Conservation (phyloP, 1,284 basidiomycete genomes). For the Malassezia brasiliensis region DNA sequence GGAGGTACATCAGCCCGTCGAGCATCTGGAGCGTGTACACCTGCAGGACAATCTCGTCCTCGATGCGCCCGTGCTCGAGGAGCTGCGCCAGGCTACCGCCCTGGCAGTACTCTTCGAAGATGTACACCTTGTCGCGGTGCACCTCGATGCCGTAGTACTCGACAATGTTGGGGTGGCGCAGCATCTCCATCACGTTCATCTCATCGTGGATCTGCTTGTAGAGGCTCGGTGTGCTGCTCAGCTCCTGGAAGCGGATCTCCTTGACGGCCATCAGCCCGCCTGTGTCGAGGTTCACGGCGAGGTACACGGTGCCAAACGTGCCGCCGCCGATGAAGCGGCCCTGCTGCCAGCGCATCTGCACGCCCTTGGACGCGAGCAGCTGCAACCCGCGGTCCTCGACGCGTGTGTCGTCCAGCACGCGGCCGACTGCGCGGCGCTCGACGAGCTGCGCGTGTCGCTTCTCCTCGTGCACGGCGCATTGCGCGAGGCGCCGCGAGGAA, state of each 20-base stretch:
- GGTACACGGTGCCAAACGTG: slow-evolving; percentile 78
- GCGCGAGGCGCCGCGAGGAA: slow-evolving; percentile 36
- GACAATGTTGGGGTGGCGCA: slow-evolving; percentile 94
- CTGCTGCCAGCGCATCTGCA: slow-evolving; percentile 97
- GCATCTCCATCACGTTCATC: slow-evolving; percentile 95
- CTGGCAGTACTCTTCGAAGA: slow-evolving; percentile 97
- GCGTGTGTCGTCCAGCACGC: slow-evolving; percentile 45
- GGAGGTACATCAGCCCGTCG: slow-evolving; percentile 84
- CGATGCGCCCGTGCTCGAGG: slow-evolving; percentile 86
- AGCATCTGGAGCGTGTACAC: slow-evolving; percentile 96
- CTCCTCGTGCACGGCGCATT: slow-evolving; percentile 32
- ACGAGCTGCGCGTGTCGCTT: slow-evolving; percentile 31
- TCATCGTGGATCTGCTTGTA: slow-evolving; percentile 92
- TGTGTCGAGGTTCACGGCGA: slow-evolving; percentile 91
- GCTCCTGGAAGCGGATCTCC: slow-evolving; percentile 93
- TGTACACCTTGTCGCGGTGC: slow-evolving; percentile 96
- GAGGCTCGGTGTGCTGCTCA: slow-evolving; percentile 56
- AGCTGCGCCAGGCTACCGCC: slow-evolving; percentile 84
- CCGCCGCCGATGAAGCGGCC: slow-evolving; percentile 94
- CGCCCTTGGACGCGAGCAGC: slow-evolving; percentile 62
- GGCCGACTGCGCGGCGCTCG: slow-evolving; percentile 41
- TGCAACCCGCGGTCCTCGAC: slow-evolving; percentile 43
- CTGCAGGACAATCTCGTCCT: slow-evolving; percentile 91
- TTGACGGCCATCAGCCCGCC: slow-evolving; percentile 98
- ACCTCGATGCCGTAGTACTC: slow-evolving; percentile 99